These are phyloP conservation scores for Saccharomycopsis sp. DNA, from an alignment of 805 yeast genomes.

Conservation along the genomic window DNA sequence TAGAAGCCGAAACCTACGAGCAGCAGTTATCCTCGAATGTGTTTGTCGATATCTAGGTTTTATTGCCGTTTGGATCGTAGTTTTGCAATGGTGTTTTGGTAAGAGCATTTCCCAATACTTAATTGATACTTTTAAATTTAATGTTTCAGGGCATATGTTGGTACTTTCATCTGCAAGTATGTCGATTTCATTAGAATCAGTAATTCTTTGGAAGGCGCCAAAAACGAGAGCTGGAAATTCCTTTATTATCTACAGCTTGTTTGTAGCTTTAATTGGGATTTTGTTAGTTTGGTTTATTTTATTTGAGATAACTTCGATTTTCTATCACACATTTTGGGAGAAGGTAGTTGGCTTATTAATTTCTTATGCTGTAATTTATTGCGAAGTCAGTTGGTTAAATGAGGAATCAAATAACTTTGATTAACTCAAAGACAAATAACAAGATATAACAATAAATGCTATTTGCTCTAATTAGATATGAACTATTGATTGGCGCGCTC, in stretches of 20 bases:
- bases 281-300: constrained; percentile 9
- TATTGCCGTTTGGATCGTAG: neutral
- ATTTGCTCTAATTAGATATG: too few relatives aligned
- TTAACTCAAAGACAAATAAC: too few relatives aligned
- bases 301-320: constrained; percentile 10
- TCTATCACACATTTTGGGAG: constrained; percentile 15
- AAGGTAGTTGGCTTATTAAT: constrained; percentile 7
- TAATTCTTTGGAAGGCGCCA: neutral
- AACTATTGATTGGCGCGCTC: too few relatives aligned
- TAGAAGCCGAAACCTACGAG: neutral
- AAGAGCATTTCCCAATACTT: neutral
- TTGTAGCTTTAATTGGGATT: neutral
- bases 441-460: too few relatives aligned
- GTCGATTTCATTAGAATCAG: constrained; percentile 7
- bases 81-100: constrained; percentile 13
- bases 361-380: constrained; percentile 3
- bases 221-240: neutral
- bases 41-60: neutral
- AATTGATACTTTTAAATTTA: neutral
- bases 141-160: constrained; percentile 17
- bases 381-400: too few relatives aligned
- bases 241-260: neutral
- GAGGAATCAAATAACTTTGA: too few relatives aligned
- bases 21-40: neutral
- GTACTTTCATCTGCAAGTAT: constrained; percentile 13